Base-by-base conservation (phyloP, 176 grass and related monocot species). In the Luzula sylvatica region DNA sequence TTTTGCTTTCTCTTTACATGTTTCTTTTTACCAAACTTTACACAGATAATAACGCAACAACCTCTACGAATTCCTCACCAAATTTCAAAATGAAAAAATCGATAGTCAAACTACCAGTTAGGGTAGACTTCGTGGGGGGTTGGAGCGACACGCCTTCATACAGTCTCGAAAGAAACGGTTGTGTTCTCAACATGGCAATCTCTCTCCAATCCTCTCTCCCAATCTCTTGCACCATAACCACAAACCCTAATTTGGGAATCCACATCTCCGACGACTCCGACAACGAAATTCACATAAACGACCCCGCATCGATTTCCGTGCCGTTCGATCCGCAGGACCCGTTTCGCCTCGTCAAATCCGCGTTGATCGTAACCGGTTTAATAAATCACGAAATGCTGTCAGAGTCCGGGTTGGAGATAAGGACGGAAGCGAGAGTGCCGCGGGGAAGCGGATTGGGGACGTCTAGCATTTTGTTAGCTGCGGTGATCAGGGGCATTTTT, bases 111-210 rank as follows among this genome's bases (percentile, higher is more conserved):
- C 72, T 95, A 51, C 90, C 90, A 0, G 90, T 88, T 15, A 80
- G 90, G 46, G 84, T 86, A 62, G 90, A 95, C 35, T 88, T 95
- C 23, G 83, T 88, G 15, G 84, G 90, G n/a, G 83, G 90, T 61
- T 95, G 90, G 90, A 95, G 90, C 55, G 90, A 95, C 58, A 95
- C 90, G 11, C 90, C 90, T 72, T 83, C 90, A 21, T 95, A 83
- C 83, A 95, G 90, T 45, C 78, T 95, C 80, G 83, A 95, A 71
- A 73, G 80, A 58, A 65, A 77, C 51, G 90, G 90, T 53, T 95
- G 84, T 82, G 90, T 95, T 79, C 66, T 95, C 54, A 95, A 95
- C 61, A 95, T 95, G 90, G 90, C 90, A 29, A 88, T 95, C 55
- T 66, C 59, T 26, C 70, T 95, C 71, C 76, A 82, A 70, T 79